These are phyloP conservation scores for Colletotrichum lupini DNA, from an alignment of 2,329 filamentous ascomycete genomes.

Conservation along the genomic window DNA sequence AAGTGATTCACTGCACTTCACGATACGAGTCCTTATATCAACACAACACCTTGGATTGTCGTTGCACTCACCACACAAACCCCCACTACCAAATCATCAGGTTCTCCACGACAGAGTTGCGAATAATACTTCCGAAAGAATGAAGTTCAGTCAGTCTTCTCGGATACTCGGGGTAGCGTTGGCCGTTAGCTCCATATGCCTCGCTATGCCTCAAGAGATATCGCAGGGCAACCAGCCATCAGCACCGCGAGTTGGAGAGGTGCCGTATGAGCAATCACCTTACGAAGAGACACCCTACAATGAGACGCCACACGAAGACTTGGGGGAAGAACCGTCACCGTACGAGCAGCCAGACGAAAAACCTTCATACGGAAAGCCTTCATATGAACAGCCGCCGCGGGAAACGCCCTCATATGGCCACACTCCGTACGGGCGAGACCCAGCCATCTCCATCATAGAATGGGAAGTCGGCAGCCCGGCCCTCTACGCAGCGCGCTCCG, in stretches of 20 bases:
- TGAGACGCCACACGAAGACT: too few species aligned
- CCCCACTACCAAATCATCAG: too few species aligned
- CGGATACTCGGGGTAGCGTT: neutral
- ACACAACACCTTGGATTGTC: neutral
- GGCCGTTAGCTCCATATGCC: neutral
- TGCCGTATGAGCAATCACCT: neutral
- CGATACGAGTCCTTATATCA: neutral
- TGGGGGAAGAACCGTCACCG: too few species aligned
- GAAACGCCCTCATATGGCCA: too few species aligned
- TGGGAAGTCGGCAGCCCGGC: neutral
- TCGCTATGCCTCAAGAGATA: neutral
- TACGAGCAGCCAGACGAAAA: too few species aligned
- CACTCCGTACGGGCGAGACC: neutral
- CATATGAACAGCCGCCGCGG: too few species aligned
- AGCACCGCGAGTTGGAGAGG: neutral
- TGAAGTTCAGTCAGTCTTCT: neutral
- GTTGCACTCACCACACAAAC: neutral
- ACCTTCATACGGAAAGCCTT: too few species aligned
- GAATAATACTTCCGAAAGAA: neutral
- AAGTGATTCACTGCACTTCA: neutral
- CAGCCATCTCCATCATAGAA: neutral
- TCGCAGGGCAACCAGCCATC: neutral
- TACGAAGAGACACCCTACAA: too few species aligned
- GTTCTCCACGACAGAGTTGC: neutral
- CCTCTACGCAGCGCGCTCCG: neutral